Evolutionary conservation across 371 early-diverging fungal genomes (phyloP).

Genomic region (Conidiobolus incongruus): DNA sequence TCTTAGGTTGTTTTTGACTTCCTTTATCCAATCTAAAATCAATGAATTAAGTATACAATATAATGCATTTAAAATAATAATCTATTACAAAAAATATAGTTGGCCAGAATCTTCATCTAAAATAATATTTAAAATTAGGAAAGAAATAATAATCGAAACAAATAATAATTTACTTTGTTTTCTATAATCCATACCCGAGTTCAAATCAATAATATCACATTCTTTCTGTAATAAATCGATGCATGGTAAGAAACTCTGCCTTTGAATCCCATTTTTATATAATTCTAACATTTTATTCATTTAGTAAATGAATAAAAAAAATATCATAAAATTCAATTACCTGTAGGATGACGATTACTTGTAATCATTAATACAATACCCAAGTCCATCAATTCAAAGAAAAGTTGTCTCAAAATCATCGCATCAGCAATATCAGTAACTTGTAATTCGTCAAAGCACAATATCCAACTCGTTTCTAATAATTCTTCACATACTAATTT

Average conservation of each 20-base stretch:
- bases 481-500: slow-evolving; percentile 62
- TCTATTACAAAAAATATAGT: slow-evolving; percentile 8
- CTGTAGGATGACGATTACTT: slow-evolving; percentile 82
- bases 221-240: slow-evolving; percentile 63
- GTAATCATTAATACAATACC: slow-evolving; percentile 85
- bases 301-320: neutral
- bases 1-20: too few relatives aligned
- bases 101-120: slow-evolving; percentile 6
- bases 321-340: slow-evolving; percentile 8
- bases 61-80: too few relatives aligned
- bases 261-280: slow-evolving; percentile 87
- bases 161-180: slow-evolving; percentile 9
- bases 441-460: slow-evolving; percentile 95
- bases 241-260: slow-evolving; percentile 71
- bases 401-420: slow-evolving; percentile 72
- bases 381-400: slow-evolving; percentile 53
- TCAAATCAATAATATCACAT: slow-evolving; percentile 52
- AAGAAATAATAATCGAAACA: neutral
- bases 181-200: slow-evolving; percentile 83
- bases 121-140: neutral
- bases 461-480: slow-evolving; percentile 48
- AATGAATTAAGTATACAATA: too few relatives aligned
- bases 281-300: slow-evolving; percentile 20
- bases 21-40: too few relatives aligned
- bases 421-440: slow-evolving; percentile 93